Conservation (phyloP, 305 asterid genomes). For the Rubia balearica region DNA sequence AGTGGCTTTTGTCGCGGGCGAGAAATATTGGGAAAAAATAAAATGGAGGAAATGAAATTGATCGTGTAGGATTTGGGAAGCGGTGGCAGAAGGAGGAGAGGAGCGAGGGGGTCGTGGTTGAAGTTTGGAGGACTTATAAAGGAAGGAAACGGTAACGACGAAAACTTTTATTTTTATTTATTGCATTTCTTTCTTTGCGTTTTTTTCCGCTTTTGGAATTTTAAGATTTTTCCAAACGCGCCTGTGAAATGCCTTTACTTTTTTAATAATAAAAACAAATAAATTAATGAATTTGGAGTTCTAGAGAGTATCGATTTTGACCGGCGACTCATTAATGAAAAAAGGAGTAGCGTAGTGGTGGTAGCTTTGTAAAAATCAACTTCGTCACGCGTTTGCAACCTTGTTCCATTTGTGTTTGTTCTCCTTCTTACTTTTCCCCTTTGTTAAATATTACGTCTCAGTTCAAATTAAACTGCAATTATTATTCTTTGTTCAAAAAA, state of each 20-base stretch:
- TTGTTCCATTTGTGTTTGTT: neutral
- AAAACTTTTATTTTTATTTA: neutral
- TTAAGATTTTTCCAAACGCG: neutral
- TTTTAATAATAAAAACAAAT: too few species aligned
- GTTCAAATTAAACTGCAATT: too few species aligned
- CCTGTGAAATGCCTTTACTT: neutral
- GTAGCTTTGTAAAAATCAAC: neutral
- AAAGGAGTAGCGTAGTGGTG: neutral
- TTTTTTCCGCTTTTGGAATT: neutral
- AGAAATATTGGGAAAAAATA: neutral
- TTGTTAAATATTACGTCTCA: too few species aligned
- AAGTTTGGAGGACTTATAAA: conserved; percentile 3
- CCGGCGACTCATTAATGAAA: neutral
- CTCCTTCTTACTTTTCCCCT: neutral
- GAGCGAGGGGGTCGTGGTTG: conserved; percentile 12
- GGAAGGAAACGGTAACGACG: conserved; percentile 14
- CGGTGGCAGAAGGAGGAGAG: conserved; percentile 12
- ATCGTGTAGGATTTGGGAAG: neutral
- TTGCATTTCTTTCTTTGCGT: too few species aligned
- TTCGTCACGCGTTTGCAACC: neutral
- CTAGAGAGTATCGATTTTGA: neutral
- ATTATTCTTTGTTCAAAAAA: too few species aligned
- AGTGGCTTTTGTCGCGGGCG: neutral
- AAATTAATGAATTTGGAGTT: neutral
- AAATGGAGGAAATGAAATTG: neutral